A percentile compares a stretch with the other conserved stretches of the same genome.
Conservation (phyloP, 768 basidiomycete species). For the Coprinopsis marcescibilis region DNA sequence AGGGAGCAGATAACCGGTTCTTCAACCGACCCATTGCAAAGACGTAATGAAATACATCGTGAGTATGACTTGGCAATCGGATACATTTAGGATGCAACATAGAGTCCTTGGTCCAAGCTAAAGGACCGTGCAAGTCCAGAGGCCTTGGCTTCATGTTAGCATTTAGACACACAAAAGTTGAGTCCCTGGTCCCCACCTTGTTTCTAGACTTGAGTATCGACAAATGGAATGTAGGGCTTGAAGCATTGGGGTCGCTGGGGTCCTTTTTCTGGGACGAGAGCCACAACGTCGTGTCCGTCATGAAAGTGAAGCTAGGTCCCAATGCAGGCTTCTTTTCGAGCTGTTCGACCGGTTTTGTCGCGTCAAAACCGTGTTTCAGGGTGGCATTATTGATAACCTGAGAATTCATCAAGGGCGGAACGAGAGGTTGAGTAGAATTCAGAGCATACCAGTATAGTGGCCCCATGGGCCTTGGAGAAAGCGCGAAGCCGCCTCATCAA, state of each 20-base stretch:
- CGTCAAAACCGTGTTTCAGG: constrained; percentile 15
- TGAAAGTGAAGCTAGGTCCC: constrained; percentile 68
- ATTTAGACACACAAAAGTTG: not conserved
- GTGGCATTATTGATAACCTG: constrained; percentile 63
- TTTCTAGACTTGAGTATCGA: constrained; percentile 5
- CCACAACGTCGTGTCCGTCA: constrained; percentile 76
- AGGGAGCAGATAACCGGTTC: not conserved
- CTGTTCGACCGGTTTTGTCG: constrained; percentile 11
- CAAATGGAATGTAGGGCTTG: not conserved
- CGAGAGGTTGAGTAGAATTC: not conserved
- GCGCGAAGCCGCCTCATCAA: constrained; percentile 62
- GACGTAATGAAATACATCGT: too few relatives aligned
- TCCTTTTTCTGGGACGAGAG: constrained; percentile 28
- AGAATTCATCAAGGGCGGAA: constrained; percentile 1
- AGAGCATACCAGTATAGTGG: constrained; percentile 50
- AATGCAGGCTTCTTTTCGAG: constrained; percentile 58
- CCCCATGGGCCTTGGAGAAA: constrained; percentile 36
- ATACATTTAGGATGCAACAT: too few relatives aligned
- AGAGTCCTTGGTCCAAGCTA: too few relatives aligned
- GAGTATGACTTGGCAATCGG: too few relatives aligned
- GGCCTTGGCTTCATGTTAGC: not conserved
- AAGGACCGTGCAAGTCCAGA: too few relatives aligned
- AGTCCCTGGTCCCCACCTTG: not conserved
- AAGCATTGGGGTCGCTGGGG: not conserved
- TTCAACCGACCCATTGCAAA: too few relatives aligned